Conservation (phyloP, 164 flowering plant genomes). For the Pachysandra terminalis region DNA sequence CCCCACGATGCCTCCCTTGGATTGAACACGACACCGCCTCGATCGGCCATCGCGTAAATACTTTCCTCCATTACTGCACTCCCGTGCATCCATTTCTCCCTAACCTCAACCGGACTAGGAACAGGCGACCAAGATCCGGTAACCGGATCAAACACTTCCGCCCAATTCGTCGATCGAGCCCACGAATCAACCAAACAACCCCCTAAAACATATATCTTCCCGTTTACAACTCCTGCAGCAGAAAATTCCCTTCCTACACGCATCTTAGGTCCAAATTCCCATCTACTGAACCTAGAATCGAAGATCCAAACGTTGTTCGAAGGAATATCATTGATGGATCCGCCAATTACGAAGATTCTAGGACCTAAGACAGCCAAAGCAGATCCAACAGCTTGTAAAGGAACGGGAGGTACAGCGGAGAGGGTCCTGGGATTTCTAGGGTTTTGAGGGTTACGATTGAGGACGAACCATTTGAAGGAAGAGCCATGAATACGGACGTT, state of each 20-base stretch:
- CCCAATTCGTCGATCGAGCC: conserved; percentile 60
- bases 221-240: conserved; percentile 60
- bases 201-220: conserved; percentile 69
- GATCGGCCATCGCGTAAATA: conserved; percentile 71
- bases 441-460: conserved; percentile 20
- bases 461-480: conserved; percentile 45
- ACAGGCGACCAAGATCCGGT: conserved; percentile 48
- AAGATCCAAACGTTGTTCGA: conserved; percentile 52
- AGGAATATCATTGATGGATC: conserved; percentile 53
- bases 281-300: conserved; percentile 49
- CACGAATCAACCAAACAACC: conserved; percentile 70
- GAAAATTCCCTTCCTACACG: conserved; percentile 66
- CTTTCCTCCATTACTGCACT: conserved; percentile 62
- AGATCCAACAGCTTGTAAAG: conserved; percentile 50
- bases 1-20: conserved; percentile 47
- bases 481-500: conserved; percentile 35
- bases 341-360: conserved; percentile 60
- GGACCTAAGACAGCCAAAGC: conserved; percentile 45
- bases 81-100: conserved; percentile 89
- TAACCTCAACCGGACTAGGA: conserved; percentile 43
- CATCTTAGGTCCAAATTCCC: conserved; percentile 71
- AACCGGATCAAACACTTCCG: conserved; percentile 69
- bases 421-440: conserved; percentile 16
- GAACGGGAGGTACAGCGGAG: conserved; percentile 37
- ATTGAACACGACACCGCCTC: conserved; percentile 70